A percentile compares a stretch with the other conserved stretches of the same genome.
Conservation (phyloP, 192 early-diverging fungal genomes). For the Umbelopsis isabellina region DNA sequence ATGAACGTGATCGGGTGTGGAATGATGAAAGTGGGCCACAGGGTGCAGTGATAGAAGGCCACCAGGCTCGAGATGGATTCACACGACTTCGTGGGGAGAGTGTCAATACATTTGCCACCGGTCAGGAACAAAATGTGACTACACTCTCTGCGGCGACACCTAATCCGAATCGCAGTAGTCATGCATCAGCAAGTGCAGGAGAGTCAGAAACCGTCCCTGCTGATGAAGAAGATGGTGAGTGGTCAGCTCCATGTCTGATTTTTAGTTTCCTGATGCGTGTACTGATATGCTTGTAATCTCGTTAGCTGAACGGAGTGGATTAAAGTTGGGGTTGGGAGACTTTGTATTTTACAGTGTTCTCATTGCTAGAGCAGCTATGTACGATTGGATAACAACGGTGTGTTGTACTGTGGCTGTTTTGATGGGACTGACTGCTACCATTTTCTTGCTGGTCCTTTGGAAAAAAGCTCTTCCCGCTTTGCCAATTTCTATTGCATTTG, state of each 20-base stretch:
- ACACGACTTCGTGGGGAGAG: constrained; percentile 25
- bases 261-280: background rate
- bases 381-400: constrained; percentile 83
- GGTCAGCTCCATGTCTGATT: no score
- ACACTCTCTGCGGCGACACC: background rate
- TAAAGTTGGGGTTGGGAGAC: constrained; percentile 88
- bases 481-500: constrained; percentile 87
- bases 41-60: constrained; percentile 11
- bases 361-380: constrained; percentile 75
- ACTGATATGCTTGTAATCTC: background rate
- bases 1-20: background rate
- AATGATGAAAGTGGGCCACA: background rate
- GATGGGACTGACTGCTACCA: constrained; percentile 87
- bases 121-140: background rate
- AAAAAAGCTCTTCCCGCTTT: constrained; percentile 85
- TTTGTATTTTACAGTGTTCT: constrained; percentile 92
- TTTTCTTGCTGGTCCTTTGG: constrained; percentile 81
- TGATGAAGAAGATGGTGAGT: constrained; percentile 56
- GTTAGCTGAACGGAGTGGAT: constrained; percentile 60
- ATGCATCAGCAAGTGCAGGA: constrained; percentile 28
- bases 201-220: constrained; percentile 28
- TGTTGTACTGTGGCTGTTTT: constrained; percentile 76
- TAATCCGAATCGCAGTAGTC: background rate
- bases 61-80: constrained; percentile 24
- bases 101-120: constrained; percentile 19